Base-by-base conservation (phyloP, 106 monocot genomes). In the Dendrobium officinale region DNA sequence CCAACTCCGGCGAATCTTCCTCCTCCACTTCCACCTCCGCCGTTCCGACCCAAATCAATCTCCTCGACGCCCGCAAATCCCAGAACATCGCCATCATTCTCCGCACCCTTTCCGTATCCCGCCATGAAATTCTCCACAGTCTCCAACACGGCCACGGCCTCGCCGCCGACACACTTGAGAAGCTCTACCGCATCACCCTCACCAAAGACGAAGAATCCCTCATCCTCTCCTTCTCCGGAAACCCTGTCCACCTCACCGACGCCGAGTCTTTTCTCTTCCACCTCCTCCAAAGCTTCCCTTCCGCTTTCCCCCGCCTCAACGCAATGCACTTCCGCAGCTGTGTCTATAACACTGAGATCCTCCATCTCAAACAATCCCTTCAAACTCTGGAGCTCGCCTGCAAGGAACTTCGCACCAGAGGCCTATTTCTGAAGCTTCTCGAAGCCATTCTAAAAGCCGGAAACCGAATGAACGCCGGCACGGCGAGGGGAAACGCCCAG, bases 361-460 rank as follows among this genome's bases (percentile, higher is more conserved):
- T 55, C n/a, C 87, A 82, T 33, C 42, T 90, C 29, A 85, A 76
- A 55, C 84, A 85, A 40, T 90, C 87, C 1, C 84, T 93, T 13
- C 79, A 80, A 10, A 75, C 81, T 4, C 83, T 96, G 4, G 92
- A 93, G 61, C 70, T 82, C 9, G 96, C 96, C 16, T 93, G 96
- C 90, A 82, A 80, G 78, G 93, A 93, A 80, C 82, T 96, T 61
- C 85, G 80, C 55, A 81, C 80, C 13, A 83, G 85, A 27, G 87
- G 85, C 27, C 86, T 92, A 9, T 90, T 96, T 86, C 75, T 90
- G 64, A 96, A 94, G 82, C 84, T 96, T 40, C 78, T 96, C 3
- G 96, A 92, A 79, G 92, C 96, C 13, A 86, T 97, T 42, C 85
- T 97, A 18, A 94, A 94, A 70, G 96, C 94, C 22, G 94, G 93